A percentile compares a stretch with the other conserved stretches of the same genome.
These are phyloP conservation scores for Camelina neglecta DNA, from an alignment of 345 rosid species.

Conservation along the genomic window DNA sequence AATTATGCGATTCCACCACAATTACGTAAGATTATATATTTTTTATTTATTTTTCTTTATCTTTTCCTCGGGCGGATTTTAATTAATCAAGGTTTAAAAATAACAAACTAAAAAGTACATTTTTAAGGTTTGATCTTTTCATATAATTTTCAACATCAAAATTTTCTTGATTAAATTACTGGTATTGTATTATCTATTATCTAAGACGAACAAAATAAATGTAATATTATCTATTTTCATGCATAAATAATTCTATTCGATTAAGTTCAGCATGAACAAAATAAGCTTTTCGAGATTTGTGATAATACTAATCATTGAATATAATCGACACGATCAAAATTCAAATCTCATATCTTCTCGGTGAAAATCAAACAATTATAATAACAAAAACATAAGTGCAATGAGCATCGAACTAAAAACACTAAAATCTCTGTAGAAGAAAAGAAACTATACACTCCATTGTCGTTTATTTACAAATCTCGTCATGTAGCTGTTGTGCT, in stretches of 20 bases:
- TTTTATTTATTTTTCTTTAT: not conserved
- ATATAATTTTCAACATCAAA: not conserved
- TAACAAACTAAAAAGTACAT: not conserved
- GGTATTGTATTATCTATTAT: no score
- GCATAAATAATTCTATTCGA: not conserved
- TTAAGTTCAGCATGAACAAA: not conserved
- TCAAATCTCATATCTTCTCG: not conserved
- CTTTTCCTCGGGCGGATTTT: no score
- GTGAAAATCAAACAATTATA: not conserved
- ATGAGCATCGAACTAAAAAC: not conserved
- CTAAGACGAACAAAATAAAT: no score
- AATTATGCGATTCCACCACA: no score
- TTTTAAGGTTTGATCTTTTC: not conserved
- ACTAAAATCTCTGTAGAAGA: not conserved
- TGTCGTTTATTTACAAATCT: not conserved
- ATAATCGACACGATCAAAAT: not conserved
- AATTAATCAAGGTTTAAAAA: not conserved
- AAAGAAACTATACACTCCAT: constrained; percentile 7
- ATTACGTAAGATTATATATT: not conserved
- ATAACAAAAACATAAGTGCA: not conserved
- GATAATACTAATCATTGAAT: not conserved
- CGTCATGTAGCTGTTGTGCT: not conserved
- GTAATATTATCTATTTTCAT: no score
- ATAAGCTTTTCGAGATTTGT: not conserved
- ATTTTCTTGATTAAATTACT: not conserved